Base-by-base conservation (phyloP, 1,284 basidiomycete genomes). In the Ganoderma sinense region DNA sequence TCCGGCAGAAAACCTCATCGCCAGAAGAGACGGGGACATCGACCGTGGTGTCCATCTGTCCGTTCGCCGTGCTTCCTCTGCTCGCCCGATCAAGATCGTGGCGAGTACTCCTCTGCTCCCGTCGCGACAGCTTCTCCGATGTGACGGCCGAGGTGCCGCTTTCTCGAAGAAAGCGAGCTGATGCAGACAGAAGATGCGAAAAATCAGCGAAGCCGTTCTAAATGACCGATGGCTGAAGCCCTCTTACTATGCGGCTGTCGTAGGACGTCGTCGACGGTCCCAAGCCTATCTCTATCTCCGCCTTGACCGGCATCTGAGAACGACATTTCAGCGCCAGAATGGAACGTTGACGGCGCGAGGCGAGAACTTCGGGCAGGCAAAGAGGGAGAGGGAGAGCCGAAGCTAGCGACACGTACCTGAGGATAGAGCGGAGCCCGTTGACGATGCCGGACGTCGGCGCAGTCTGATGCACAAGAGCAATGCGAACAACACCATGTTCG, bases 101-200 rank as follows among this genome's bases (percentile, higher is more conserved):
- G 8, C n/a, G n/a, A 14, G 4, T 39, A 11, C 14, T 26, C 13
- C 23, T 14, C 11, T 13, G 23, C 5, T 53, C 51, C 51, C 20
- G n/a, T n/a, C n/a, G 51, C 11, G 23, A 13, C 20, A 5, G 8
- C 26, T 53, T 53, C 11, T 53, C 23, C 6, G 23, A 26, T 11
- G 11, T 26, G 51, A 11, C 23, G 8, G 20, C n/a, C 13, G 10
- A 14, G 26, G 11, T 11, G 11, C 8, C 26, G 26, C 51, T 97
- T 94, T 53, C 51, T 11, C 23, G n/a, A 26, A 7, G 51, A 45
- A 45, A 16, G 11, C 51, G 51, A 53, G 23, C 43, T 45, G 23
- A n/a, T 8, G n/a, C 23, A 3, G 18, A 5, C 5, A 20, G 18
- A 0, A 45, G 51, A 26, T 2, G 26, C 48, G 3, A 23, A 10